A percentile compares a stretch with the other conserved stretches of the same genome.
phyloP scores from a whole-genome alignment of 129 eudicot genomes.

The Saussurea involucrata region DNA sequence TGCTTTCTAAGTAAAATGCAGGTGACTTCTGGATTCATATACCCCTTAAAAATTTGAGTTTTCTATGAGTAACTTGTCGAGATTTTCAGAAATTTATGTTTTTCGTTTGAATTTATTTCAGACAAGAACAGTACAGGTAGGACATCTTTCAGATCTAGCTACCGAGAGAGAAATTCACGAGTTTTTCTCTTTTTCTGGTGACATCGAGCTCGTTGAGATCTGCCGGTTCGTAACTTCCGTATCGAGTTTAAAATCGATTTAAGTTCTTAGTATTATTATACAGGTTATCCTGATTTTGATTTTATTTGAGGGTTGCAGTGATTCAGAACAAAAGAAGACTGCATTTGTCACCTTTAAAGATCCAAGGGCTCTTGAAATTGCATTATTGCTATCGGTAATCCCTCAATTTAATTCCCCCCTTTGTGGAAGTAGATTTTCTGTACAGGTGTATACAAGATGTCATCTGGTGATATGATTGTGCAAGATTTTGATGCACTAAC shows the following conservation, averaged over 20 bases:
- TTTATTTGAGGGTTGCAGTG: slow-evolving; percentile 41
- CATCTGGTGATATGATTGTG: neutral
- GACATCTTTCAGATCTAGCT: slow-evolving; percentile 93
- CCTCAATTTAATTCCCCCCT: neutral
- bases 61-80: neutral
- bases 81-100: neutral
- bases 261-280: neutral
- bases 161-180: slow-evolving; percentile 92
- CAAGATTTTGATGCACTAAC: neutral
- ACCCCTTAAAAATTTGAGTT: neutral
- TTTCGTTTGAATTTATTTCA: slow-evolving; percentile 17
- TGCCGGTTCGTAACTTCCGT: slow-evolving; percentile 43
- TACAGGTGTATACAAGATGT: neutral
- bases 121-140: slow-evolving; percentile 77
- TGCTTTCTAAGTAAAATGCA: slow-evolving; percentile 27
- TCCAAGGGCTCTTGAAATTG: slow-evolving; percentile 90
- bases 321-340: slow-evolving; percentile 52
- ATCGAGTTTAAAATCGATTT: neutral
- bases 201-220: slow-evolving; percentile 85
- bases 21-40: slow-evolving; percentile 19
- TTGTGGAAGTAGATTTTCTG: neutral
- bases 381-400: slow-evolving; percentile 79
- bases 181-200: slow-evolving; percentile 95
- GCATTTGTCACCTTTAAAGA: slow-evolving; percentile 95
- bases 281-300: slow-evolving; percentile 7